Percentiles rank a stretch among this genome's conserved stretches.
phyloP scores from a whole-genome alignment of 495 filamentous ascomycete species.

The Neurospora tetrasperma region DNA sequence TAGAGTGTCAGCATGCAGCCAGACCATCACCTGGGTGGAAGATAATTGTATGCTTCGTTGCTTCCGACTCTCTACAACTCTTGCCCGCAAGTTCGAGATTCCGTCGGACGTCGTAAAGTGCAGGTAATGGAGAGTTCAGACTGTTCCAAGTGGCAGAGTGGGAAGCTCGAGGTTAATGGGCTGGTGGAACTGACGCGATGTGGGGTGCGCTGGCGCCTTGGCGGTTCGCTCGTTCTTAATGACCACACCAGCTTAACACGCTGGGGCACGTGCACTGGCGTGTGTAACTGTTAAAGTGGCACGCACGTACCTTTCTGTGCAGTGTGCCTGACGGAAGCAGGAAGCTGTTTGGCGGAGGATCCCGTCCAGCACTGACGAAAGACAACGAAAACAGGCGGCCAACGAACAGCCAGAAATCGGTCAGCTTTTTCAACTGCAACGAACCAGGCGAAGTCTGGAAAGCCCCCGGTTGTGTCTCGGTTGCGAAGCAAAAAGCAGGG shows the following conservation, averaged over 20 bases:
- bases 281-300: background rate
- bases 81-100: background rate
- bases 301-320: background rate
- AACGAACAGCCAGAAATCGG: slow-evolving; percentile 6
- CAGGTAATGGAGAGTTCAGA: background rate
- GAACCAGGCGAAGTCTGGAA: background rate
- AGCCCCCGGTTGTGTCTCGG: background rate
- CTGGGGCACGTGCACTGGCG: background rate
- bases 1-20: background rate
- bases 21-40: background rate
- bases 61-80: background rate
- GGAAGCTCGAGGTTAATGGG: background rate
- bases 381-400: slow-evolving; percentile 3
- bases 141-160: background rate
- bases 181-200: background rate
- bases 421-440: slow-evolving; percentile 1
- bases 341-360: background rate
- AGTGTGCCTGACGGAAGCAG: background rate
- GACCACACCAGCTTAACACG: background rate
- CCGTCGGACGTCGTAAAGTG: background rate
- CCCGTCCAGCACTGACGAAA: background rate
- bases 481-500: background rate
- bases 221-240: background rate
- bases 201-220: background rate
- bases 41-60: background rate